A percentile compares a stretch with the other conserved stretches of the same genome.
Conservation (phyloP, 805 yeast genomes). For the Candida vaughaniae region DNA sequence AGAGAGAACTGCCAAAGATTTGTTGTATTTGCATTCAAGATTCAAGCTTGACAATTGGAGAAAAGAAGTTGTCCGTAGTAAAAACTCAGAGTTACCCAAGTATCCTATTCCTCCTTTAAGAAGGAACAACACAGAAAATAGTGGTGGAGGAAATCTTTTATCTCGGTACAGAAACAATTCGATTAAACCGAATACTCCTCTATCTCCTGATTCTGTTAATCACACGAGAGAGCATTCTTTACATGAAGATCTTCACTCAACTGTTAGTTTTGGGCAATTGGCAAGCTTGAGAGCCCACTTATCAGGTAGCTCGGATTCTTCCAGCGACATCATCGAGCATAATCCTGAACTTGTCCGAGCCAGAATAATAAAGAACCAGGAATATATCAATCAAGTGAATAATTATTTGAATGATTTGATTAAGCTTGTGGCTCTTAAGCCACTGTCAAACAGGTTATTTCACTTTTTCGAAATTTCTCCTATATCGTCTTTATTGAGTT, state of each 20-base stretch:
- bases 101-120: slow-evolving; percentile 43
- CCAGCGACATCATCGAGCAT: slow-evolving; percentile 12
- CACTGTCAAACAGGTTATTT: slow-evolving; percentile 80
- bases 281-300: slow-evolving; percentile 30
- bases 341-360: slow-evolving; percentile 31
- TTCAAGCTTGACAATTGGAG: slow-evolving; percentile 51
- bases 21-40: slow-evolving; percentile 67
- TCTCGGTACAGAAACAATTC: slow-evolving; percentile 4
- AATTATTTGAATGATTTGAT: slow-evolving; percentile 65
- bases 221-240: slow-evolving; percentile 12
- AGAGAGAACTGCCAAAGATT: slow-evolving; percentile 67
- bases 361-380: slow-evolving; percentile 30
- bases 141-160: slow-evolving; percentile 3
- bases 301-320: slow-evolving; percentile 22
- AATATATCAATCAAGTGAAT: slow-evolving; percentile 52
- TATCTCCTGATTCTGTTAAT: background rate
- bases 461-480: slow-evolving; percentile 91
- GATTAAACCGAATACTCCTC: background rate
- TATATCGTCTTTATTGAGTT: slow-evolving; percentile 75
- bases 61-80: slow-evolving; percentile 29
- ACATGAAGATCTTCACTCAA: slow-evolving; percentile 15
- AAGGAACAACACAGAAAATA: slow-evolving; percentile 5
- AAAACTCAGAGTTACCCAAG: slow-evolving; percentile 44
- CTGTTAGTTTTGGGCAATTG: slow-evolving; percentile 20
- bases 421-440: slow-evolving; percentile 58